A percentile compares a stretch with the other conserved stretches of the same genome.
phyloP scores from a whole-genome alignment of 768 basidiomycete genomes.

The Dentipellis fragilis region DNA sequence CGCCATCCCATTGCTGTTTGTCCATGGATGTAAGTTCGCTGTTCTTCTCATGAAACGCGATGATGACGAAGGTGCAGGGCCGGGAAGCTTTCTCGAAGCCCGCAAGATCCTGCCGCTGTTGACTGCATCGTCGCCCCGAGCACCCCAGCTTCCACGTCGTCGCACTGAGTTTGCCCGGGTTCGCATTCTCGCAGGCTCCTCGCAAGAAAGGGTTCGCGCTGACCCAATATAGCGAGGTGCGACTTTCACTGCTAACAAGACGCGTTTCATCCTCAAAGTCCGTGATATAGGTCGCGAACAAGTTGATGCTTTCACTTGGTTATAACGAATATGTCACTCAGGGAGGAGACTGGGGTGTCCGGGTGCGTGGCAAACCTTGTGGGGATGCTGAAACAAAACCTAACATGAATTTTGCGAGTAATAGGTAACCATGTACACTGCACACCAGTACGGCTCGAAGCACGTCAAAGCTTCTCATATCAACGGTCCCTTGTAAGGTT shows the following conservation, averaged over 20 bases:
- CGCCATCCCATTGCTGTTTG: conserved; percentile 46
- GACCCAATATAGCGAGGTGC: conserved; percentile 19
- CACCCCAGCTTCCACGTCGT: conserved; percentile 22
- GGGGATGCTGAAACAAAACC: background rate
- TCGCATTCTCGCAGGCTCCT: conserved; percentile 17
- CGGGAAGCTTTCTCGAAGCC: conserved; percentile 42
- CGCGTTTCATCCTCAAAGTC: no score
- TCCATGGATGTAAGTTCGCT: conserved; percentile 40
- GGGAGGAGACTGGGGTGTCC: conserved; percentile 38
- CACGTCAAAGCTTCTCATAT: no score
- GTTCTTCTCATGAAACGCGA: background rate
- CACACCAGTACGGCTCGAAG: background rate
- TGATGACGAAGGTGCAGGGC: conserved; percentile 27
- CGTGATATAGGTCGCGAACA: conserved; percentile 10
- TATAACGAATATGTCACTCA: conserved; percentile 29
- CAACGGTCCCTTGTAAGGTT: no score
- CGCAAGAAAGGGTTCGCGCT: conserved; percentile 18
- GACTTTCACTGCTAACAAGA: background rate
- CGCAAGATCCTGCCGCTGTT: conserved; percentile 17
- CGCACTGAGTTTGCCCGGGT: conserved; percentile 19
- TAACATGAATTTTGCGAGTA: background rate
- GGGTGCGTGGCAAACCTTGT: conserved; percentile 16
- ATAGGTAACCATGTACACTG: background rate
- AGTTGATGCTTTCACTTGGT: conserved; percentile 21
- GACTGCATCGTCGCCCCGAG: conserved; percentile 8